Conservation (phyloP, 1,284 basidiomycete species). For the Vanrija sp. region DNA sequence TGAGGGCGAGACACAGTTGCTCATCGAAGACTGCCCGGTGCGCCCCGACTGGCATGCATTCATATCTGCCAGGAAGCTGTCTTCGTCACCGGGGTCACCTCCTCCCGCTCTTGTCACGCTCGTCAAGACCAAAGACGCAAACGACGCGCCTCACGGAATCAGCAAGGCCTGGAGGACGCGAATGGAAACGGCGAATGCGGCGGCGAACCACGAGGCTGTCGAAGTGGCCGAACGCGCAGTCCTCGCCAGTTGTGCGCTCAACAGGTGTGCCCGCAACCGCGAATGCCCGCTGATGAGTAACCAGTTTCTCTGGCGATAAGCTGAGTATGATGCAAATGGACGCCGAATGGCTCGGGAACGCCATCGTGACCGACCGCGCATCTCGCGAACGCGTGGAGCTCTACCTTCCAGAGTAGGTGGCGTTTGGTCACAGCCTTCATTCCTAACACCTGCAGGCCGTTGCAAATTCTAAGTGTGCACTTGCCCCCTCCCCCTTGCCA, state of each 20-base stretch:
- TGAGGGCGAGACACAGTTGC: too few relatives aligned
- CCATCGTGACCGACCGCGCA: not conserved
- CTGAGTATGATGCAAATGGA: conserved; percentile 28
- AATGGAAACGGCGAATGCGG: not conserved
- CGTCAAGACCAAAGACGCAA: conserved; percentile 27
- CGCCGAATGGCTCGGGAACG: conserved; percentile 18
- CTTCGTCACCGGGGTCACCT: not conserved
- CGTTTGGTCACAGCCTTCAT: too few relatives aligned
- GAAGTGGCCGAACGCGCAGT: conserved; percentile 26
- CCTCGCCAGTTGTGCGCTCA: conserved; percentile 27
- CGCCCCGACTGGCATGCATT: conserved; percentile 29
- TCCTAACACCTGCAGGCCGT: conserved; percentile 11
- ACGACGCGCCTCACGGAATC: conserved; percentile 25
- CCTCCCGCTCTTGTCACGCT: not conserved
- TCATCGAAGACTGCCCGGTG: conserved; percentile 16
- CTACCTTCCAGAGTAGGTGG: conserved; percentile 39
- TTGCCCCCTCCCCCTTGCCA: conserved; percentile 15
- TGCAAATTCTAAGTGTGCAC: conserved; percentile 32
- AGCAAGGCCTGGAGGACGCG: conserved; percentile 17
- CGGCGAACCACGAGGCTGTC: not conserved
- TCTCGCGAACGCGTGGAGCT: conserved; percentile 11
- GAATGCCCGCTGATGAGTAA: not conserved
- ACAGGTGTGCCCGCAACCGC: conserved; percentile 23
- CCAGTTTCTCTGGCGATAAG: conserved; percentile 30
- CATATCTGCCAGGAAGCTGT: not conserved